Conservation (phyloP, 139 green algal genomes). For the Chlorella ohadii region DNA sequence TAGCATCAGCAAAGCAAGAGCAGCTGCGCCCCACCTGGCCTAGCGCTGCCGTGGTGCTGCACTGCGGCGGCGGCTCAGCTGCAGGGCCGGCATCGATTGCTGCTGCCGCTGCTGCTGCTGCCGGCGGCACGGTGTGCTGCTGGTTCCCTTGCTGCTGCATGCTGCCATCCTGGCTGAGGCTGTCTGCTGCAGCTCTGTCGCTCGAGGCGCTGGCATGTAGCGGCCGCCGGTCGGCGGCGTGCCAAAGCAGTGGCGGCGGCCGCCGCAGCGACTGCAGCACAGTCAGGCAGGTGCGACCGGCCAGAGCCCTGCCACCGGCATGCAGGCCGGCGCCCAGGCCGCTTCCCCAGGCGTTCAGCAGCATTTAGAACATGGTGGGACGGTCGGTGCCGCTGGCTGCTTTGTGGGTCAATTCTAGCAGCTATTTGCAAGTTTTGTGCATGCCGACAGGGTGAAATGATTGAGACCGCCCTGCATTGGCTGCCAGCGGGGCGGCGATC, state of each 20-base stretch:
- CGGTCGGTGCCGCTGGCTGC: too few species aligned
- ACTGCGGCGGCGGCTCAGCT: not conserved
- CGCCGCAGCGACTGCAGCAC: slow-evolving; percentile 6
- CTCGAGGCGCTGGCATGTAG: not conserved
- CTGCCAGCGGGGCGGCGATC: too few species aligned
- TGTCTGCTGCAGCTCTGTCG: not conserved
- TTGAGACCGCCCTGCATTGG: too few species aligned
- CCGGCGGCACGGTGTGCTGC: not conserved
- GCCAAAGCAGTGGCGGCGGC: not conserved
- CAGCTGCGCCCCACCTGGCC: not conserved
- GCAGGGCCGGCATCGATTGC: not conserved
- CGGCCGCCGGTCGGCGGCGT: not conserved
- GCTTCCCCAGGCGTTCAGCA: not conserved
- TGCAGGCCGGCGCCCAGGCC: not conserved
- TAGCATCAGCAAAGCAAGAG: not conserved
- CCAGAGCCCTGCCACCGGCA: not conserved
- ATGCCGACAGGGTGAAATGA: too few species aligned
- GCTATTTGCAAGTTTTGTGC: too few species aligned
- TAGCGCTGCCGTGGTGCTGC: slow-evolving; percentile 21
- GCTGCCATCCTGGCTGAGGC: not conserved
- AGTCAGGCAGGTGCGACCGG: not conserved
- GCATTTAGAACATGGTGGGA: not conserved
- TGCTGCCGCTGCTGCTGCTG: not conserved
- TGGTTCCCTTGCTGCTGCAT: not conserved
- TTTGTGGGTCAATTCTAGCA: too few species aligned